Conservation (phyloP, 805 yeast genomes). For the Pichia pseudocactophila region DNA sequence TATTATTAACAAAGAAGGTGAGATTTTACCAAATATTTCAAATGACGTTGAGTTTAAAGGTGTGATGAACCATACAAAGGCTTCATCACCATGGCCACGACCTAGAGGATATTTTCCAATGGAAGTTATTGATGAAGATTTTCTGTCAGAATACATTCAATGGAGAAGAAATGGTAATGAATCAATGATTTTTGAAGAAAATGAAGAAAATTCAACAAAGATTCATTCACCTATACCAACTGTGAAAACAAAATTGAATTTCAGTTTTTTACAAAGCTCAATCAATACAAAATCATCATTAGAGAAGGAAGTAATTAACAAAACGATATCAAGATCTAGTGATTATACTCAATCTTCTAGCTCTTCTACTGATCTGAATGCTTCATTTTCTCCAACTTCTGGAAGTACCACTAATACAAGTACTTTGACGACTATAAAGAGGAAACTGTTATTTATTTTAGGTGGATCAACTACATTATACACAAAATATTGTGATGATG, state of each 20-base stretch:
- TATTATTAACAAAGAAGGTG: conserved; percentile 14
- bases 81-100: conserved; percentile 21
- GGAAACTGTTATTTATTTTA: conserved; percentile 19
- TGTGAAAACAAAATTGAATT: neutral
- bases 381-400: conserved; percentile 3
- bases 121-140: conserved; percentile 16
- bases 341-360: neutral
- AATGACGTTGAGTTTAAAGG: conserved; percentile 17
- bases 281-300: neutral
- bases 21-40: conserved; percentile 7
- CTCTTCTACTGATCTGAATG: neutral
- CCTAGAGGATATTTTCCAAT: conserved; percentile 25
- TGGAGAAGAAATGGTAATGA: neutral
- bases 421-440: conserved; percentile 10
- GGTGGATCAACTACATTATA: conserved; percentile 27
- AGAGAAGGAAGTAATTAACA: neutral
- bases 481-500: conserved; percentile 17
- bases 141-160: conserved; percentile 5
- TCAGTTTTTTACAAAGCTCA: neutral
- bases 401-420: conserved; percentile 3
- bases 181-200: neutral
- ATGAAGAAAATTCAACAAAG: neutral
- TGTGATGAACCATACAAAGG: conserved; percentile 16
- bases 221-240: neutral
- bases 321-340: neutral